A percentile compares a stretch with the other conserved stretches of the same genome.
Conservation (phyloP, 163 green algal species). For the Smithsoniella earleae region DNA sequence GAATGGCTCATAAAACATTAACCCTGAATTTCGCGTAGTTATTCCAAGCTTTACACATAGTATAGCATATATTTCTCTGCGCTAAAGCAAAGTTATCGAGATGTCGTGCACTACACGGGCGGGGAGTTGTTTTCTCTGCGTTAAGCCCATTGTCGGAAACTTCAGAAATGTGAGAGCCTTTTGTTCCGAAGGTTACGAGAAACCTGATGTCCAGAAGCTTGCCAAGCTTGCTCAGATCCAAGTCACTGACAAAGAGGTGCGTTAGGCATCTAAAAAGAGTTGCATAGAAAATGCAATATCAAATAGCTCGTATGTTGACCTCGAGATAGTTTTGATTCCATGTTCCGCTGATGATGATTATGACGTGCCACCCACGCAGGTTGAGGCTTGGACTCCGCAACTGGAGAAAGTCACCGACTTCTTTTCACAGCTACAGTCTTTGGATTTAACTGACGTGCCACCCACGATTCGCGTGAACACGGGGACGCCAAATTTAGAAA, state of each 20-base stretch:
- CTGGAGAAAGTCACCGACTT: constrained; percentile 17
- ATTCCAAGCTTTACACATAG: too few relatives aligned
- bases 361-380: background rate
- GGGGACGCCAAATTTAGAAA: background rate
- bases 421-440: constrained; percentile 19
- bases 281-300: background rate
- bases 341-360: background rate
- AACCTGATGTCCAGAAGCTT: constrained; percentile 13
- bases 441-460: constrained; percentile 17
- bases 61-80: too few relatives aligned
- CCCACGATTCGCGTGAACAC: background rate
- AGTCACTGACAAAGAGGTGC: constrained; percentile 25
- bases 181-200: too few relatives aligned
- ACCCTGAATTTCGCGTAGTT: too few relatives aligned
- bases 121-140: too few relatives aligned
- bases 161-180: too few relatives aligned
- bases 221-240: constrained; percentile 17
- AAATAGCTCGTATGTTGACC: background rate
- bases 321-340: background rate
- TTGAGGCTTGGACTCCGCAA: constrained; percentile 13
- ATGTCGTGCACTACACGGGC: too few relatives aligned
- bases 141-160: too few relatives aligned
- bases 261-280: background rate
- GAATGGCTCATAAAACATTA: too few relatives aligned
- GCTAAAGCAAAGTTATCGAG: too few relatives aligned